A percentile compares a stretch with the other conserved stretches of the same genome.
phyloP scores from a whole-genome alignment of 2,329 filamentous ascomycete genomes.

The Metarhizium album region DNA sequence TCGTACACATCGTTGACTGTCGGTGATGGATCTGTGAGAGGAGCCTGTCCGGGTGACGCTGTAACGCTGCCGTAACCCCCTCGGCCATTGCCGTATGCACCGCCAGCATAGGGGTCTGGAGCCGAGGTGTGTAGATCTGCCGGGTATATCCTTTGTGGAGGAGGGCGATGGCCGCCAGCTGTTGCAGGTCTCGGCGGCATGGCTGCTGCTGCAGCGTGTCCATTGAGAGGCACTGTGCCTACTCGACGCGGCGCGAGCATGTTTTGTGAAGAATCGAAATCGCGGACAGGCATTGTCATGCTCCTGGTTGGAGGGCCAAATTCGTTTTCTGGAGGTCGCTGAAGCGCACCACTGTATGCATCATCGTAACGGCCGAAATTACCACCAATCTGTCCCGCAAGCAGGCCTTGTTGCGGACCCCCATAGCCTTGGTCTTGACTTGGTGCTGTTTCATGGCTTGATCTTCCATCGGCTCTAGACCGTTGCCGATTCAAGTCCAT shows the following conservation, averaged over 20 bases:
- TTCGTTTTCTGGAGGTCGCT: constrained; percentile 24
- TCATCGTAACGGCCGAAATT: constrained; percentile 18
- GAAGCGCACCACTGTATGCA: constrained; percentile 16
- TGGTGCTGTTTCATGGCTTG: constrained; percentile 17
- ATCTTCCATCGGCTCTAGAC: constrained; percentile 12
- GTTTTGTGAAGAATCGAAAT: constrained; percentile 30
- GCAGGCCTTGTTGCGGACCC: constrained; percentile 16
- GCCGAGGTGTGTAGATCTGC: constrained; percentile 27
- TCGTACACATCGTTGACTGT: constrained; percentile 44
- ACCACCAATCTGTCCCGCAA: constrained; percentile 15
- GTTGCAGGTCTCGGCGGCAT: constrained; percentile 45
- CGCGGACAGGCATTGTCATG: constrained; percentile 49
- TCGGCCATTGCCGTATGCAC: constrained; percentile 20
- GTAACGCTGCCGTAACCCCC: constrained; percentile 20
- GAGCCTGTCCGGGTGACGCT: constrained; percentile 8
- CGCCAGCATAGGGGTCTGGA: constrained; percentile 20
- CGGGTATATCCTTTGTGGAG: constrained; percentile 42
- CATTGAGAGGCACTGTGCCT: constrained; percentile 37
- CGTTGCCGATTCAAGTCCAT: constrained; percentile 24
- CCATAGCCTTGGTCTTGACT: constrained; percentile 18
- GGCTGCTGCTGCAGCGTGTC: constrained; percentile 28
- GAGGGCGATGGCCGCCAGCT: constrained; percentile 39
- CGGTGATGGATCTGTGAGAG: constrained; percentile 8
- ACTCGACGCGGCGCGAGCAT: constrained; percentile 24
- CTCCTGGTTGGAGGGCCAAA: constrained; percentile 46